Conservation (phyloP, 495 filamentous ascomycete species). For the Penicillium bovifimosum region DNA sequence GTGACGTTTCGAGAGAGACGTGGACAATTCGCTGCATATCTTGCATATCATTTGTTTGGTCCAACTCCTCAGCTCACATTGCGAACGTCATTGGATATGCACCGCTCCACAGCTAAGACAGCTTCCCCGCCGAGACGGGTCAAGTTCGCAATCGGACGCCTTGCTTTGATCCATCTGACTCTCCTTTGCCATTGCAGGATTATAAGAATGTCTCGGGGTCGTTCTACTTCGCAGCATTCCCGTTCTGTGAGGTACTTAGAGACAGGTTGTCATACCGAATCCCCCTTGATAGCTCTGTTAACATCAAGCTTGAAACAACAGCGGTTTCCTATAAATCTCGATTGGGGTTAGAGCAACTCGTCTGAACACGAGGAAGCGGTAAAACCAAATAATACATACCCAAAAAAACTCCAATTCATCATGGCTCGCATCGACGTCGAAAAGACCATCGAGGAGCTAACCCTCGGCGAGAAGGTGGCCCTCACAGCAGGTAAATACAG, state of each 20-base stretch:
- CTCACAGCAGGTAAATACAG: constrained; percentile 49
- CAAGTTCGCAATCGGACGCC: neutral
- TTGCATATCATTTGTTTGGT: neutral
- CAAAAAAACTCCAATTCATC: constrained; percentile 1
- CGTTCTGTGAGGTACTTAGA: neutral
- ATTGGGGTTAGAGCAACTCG: neutral
- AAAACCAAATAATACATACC: neutral
- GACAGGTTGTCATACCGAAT: neutral
- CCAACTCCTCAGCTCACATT: neutral
- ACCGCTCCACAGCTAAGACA: neutral
- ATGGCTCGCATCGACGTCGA: constrained; percentile 61
- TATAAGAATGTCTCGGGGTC: neutral
- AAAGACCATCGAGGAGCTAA: constrained; percentile 55
- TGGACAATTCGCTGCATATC: neutral
- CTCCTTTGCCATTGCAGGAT: neutral
- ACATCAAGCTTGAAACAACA: neutral
- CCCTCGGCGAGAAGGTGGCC: constrained; percentile 55
- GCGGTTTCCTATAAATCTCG: neutral
- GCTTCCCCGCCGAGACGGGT: neutral
- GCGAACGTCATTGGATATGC: neutral
- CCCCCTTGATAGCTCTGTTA: neutral
- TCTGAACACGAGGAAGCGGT: neutral
- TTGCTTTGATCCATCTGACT: neutral
- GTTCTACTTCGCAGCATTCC: neutral
- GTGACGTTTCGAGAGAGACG: constrained; percentile 14